Percentiles rank a stretch among this genome's conserved stretches.
Conservation (phyloP, 495 filamentous ascomycete genomes). For the Lepidopterella palustris region DNA sequence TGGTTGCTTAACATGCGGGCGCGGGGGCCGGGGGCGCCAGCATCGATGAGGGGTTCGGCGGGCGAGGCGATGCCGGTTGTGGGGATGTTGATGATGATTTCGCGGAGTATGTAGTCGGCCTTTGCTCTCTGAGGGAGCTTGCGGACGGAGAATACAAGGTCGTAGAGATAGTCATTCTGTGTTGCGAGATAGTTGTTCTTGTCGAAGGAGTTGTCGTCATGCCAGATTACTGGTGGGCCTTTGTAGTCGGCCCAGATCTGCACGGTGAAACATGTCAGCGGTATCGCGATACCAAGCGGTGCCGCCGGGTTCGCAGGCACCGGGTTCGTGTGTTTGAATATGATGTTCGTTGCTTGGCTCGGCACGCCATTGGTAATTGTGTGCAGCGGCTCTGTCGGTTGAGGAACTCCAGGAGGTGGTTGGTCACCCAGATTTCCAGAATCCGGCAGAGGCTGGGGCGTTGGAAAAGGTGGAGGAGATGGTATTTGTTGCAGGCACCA, state of each 20-base stretch:
- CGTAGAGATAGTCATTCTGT: not conserved
- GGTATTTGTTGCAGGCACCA: not conserved
- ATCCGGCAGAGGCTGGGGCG: not conserved
- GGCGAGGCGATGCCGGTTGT: not conserved
- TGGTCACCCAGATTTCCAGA: not conserved
- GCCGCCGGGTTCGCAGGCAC: not conserved
- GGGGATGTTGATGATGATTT: constrained; percentile 2
- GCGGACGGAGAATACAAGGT: not conserved
- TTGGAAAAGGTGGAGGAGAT: not conserved
- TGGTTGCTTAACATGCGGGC: constrained; percentile 13
- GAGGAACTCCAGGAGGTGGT: not conserved
- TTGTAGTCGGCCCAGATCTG: constrained; percentile 5
- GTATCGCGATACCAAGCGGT: not conserved
- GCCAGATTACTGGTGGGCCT: not conserved
- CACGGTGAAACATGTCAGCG: not conserved
- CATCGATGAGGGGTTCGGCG: constrained; percentile 6
- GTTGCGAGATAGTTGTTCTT: not conserved
- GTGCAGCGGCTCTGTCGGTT: not conserved
- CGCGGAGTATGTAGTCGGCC: not conserved
- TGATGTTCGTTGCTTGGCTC: not conserved
- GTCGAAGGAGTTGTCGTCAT: not conserved
- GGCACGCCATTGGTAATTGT: not conserved
- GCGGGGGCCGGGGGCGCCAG: not conserved
- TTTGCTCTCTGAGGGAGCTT: constrained; percentile 1
- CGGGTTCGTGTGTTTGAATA: not conserved